phyloP scores from a whole-genome alignment of 108 stramenopile species.

The Stephanodiscus minutulus region DNA sequence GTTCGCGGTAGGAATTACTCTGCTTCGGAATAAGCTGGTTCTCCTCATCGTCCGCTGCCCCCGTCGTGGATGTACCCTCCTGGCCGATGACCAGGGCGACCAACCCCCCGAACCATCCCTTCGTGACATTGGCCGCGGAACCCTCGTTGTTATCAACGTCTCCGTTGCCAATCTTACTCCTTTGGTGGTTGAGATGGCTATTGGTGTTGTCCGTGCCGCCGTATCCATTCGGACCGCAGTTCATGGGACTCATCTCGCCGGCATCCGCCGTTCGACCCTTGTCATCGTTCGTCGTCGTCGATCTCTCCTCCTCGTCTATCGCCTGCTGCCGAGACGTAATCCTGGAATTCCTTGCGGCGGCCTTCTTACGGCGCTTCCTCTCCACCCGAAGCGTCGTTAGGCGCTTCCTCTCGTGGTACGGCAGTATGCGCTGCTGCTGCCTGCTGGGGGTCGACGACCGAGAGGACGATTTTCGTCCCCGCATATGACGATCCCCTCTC shows the following conservation, averaged over 20 bases:
- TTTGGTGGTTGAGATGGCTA: too few relatives aligned
- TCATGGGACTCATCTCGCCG: not conserved
- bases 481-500: too few relatives aligned
- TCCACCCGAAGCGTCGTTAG: constrained; percentile 19
- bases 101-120: constrained; percentile 16
- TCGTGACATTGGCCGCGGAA: not conserved
- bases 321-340: not conserved
- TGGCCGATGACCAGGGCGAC: constrained; percentile 8
- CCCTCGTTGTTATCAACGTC: constrained; percentile 1
- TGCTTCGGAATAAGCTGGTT: not conserved
- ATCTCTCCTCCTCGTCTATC: not conserved
- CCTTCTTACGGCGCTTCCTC: constrained; percentile 12
- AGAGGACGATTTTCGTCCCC: not conserved
- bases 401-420: constrained; percentile 41
- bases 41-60: not conserved
- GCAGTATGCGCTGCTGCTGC: constrained; percentile 24
- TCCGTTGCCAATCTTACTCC: not conserved
- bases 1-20: constrained; percentile 33
- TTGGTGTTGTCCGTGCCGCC: not conserved
- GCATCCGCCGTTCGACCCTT: constrained; percentile 3
- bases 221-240: not conserved
- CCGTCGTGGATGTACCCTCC: not conserved
- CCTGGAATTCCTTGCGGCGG: not conserved
- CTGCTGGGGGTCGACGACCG: not conserved
- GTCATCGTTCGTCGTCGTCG: not conserved